These are phyloP conservation scores for Toxoplasma gondii DNA, from an alignment of 169 alveolate genomes.

Conservation along the genomic window DNA sequence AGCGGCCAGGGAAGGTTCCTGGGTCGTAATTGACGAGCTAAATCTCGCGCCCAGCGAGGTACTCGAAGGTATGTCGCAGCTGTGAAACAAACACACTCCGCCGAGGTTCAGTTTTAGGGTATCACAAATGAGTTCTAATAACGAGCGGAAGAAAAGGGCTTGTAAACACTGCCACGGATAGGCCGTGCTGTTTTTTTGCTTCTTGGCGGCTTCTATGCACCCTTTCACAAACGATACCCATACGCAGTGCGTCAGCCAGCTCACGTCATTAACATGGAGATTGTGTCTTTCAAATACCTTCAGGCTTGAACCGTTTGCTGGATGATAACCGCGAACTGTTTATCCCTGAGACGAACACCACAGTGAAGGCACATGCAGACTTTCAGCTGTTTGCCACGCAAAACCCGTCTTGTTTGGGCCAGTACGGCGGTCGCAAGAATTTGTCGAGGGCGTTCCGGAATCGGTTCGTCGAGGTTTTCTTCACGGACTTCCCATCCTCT, in stretches of 20 bases:
- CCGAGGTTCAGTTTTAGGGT: neutral
- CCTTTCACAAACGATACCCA: too few species aligned
- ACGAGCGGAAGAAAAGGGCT: neutral
- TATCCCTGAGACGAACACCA: constrained; percentile 95
- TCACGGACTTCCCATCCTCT: constrained; percentile 91
- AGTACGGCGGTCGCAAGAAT: constrained; percentile 98
- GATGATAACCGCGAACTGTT: constrained; percentile 98
- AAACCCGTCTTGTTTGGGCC: constrained; percentile 96
- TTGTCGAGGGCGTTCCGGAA: constrained; percentile 98
- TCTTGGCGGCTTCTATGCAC: too few species aligned
- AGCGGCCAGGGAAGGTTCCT: constrained; percentile 98
- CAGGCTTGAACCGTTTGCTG: constrained; percentile 96
- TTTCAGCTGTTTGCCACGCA: constrained; percentile 99
- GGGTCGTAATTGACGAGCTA: constrained; percentile 99
- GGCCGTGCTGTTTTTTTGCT: too few species aligned
- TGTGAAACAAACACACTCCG: neutral
- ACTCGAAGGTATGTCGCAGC: constrained; percentile 84
- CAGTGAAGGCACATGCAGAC: constrained; percentile 96
- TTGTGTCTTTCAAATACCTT: neutral
- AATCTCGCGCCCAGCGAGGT: constrained; percentile 99
- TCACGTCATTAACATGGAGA: too few species aligned
- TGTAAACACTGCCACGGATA: neutral
- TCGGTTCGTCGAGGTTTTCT: constrained; percentile 95
- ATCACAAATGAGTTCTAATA: neutral
- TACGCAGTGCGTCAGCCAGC: too few species aligned